These are phyloP conservation scores for Vitis hybrid DNA, from an alignment of 177 flowering plant genomes.

Conservation along the genomic window DNA sequence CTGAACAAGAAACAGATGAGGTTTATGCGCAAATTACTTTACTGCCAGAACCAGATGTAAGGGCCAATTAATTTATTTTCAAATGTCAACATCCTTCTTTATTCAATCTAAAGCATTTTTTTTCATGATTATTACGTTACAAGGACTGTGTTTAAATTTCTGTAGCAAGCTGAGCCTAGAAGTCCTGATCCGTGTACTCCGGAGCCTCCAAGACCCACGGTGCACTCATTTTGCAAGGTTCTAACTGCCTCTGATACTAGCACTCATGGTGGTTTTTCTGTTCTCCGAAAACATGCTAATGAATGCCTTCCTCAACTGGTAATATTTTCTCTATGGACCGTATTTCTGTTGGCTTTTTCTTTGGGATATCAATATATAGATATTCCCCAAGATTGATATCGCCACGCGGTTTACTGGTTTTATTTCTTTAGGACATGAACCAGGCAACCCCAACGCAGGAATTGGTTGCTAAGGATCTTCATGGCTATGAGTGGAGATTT, in stretches of 20 bases:
- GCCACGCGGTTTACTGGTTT: neutral
- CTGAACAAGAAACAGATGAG: conserved; percentile 89
- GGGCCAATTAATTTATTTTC: conserved; percentile 11
- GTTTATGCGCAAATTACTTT: conserved; percentile 90
- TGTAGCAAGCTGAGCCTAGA: conserved; percentile 67
- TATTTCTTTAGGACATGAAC: conserved; percentile 61
- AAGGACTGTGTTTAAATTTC: neutral
- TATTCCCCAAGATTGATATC: neutral
- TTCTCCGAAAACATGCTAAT: conserved; percentile 84
- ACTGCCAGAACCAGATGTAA: conserved; percentile 70
- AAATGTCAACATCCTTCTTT: neutral
- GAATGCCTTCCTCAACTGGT: conserved; percentile 90
- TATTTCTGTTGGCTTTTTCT: neutral
- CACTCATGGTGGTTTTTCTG: conserved; percentile 97
- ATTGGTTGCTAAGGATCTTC: conserved; percentile 81
- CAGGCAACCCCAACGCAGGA: conserved; percentile 87
- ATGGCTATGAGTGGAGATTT: conserved; percentile 83
- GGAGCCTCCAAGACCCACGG: conserved; percentile 51
- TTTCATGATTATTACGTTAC: neutral
- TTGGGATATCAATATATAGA: neutral
- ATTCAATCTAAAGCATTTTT: neutral
- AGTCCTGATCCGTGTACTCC: conserved; percentile 57
- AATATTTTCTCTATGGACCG: neutral
- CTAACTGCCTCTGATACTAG: conserved; percentile 96
- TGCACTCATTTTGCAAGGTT: conserved; percentile 86